Conservation (phyloP, 495 filamentous ascomycete species). For the Penicillium bialowiezense region DNA sequence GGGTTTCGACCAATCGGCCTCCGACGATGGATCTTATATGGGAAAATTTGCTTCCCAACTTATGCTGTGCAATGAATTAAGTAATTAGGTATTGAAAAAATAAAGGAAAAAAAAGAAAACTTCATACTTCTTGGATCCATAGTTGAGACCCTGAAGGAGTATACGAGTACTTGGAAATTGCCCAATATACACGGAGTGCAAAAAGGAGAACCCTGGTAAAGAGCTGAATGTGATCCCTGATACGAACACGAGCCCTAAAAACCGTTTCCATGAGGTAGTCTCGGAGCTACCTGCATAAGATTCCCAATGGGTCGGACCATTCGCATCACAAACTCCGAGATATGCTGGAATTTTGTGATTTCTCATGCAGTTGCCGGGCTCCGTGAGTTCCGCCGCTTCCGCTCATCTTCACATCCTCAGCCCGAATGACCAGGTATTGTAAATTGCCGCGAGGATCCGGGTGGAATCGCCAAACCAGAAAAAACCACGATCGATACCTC, state of each 20-base stretch:
- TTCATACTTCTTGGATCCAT: no score
- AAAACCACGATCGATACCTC: no score
- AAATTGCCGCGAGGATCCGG: slow-evolving; percentile 2
- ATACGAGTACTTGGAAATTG: no score
- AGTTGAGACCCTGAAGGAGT: no score
- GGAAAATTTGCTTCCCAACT: slow-evolving; percentile 3
- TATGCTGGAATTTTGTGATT: slow-evolving; percentile 16
- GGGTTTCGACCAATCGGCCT: slow-evolving; percentile 15
- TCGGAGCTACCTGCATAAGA: neutral
- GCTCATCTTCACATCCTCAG: slow-evolving; percentile 13
- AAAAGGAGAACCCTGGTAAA: no score
- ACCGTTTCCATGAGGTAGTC: no score
- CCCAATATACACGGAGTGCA: no score
- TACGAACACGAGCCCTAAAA: no score
- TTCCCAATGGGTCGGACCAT: slow-evolving; percentile 5
- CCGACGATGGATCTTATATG: slow-evolving; percentile 20
- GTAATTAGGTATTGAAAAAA: neutral
- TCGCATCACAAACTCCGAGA: slow-evolving; percentile 14
- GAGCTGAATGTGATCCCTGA: no score
- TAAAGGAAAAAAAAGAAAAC: no score
- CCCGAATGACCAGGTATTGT: slow-evolving; percentile 12
- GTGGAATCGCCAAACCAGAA: no score
- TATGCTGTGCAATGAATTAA: no score
- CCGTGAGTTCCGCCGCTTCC: slow-evolving; percentile 34
- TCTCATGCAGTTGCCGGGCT: slow-evolving; percentile 25